These are phyloP conservation scores for Backusella morwellensis DNA, from an alignment of 192 early-diverging fungal genomes.

Conservation along the genomic window DNA sequence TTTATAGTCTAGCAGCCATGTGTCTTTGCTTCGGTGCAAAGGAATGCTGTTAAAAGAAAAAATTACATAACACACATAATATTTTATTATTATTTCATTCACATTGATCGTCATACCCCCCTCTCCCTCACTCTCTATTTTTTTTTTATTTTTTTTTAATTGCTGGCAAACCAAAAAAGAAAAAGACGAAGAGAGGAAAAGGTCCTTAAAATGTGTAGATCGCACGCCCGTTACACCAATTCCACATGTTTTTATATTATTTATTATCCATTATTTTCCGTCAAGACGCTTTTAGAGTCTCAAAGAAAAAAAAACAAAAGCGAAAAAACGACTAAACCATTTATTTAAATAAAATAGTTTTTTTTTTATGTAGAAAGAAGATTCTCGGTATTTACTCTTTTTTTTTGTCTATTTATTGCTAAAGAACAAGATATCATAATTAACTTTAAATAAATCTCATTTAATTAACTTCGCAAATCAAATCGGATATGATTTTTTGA, in stretches of 20 bases:
- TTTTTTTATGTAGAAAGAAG: neutral
- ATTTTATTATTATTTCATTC: neutral
- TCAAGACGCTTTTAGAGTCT: neutral
- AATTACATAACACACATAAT: neutral
- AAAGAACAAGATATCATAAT: neutral
- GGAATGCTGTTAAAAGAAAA: conserved; percentile 14
- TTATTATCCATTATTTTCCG: neutral
- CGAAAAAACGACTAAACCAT: neutral
- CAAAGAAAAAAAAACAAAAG: neutral
- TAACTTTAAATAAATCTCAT: conserved; percentile 8
- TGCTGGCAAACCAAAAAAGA: conserved; percentile 6
- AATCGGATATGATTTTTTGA: neutral
- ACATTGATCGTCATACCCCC: neutral
- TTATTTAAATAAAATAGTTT: neutral
- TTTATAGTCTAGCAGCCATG: conserved; percentile 16
- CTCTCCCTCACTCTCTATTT: neutral
- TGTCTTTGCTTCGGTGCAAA: conserved; percentile 16
- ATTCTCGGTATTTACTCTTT: neutral
- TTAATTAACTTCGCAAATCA: neutral
- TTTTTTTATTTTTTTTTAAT: neutral
- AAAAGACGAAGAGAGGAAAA: neutral
- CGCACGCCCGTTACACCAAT: neutral
- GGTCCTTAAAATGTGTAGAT: neutral
- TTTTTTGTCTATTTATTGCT: neutral
- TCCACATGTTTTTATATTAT: neutral